A percentile compares a stretch with the other conserved stretches of the same genome.
These are phyloP conservation scores for Eucalyptus rudis DNA, from an alignment of 345 rosid genomes.

Conservation along the genomic window DNA sequence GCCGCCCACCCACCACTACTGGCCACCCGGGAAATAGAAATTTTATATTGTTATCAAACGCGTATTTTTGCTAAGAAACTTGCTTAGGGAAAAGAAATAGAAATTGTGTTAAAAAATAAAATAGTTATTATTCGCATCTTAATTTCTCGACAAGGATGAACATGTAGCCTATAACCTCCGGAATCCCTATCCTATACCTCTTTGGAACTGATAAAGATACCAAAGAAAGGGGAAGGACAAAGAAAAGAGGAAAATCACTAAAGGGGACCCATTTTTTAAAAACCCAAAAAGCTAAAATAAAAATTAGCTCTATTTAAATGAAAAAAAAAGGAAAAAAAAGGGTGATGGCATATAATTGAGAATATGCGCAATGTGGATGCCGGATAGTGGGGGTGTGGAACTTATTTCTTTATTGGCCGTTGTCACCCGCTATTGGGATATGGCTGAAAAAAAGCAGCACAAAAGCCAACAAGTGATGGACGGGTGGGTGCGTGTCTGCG, in stretches of 20 bases:
- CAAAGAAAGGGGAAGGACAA: neutral
- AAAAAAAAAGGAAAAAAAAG: too few relatives aligned
- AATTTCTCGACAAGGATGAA: too few relatives aligned
- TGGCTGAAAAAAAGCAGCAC: neutral
- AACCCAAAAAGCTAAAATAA: neutral
- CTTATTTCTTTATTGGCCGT: neutral
- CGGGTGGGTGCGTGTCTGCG: neutral
- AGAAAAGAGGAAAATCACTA: neutral
- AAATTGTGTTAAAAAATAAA: too few relatives aligned
- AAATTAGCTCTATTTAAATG: neutral
- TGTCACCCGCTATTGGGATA: neutral
- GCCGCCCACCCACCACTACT: accelerated
- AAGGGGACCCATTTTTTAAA: neutral
- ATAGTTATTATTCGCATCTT: too few relatives aligned
- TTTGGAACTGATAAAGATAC: neutral
- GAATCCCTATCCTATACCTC: neutral
- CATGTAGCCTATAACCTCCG: neutral
- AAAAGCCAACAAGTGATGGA: neutral
- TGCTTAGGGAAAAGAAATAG: accelerated
- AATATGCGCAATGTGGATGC: neutral
- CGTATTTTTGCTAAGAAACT: neutral
- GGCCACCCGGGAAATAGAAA: accelerated
- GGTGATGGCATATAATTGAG: neutral
- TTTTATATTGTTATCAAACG: accelerated
- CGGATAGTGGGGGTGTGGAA: neutral